Evolutionary conservation across 441 rosid species (phyloP).

Genomic region (Pelargonium australe): DNA sequence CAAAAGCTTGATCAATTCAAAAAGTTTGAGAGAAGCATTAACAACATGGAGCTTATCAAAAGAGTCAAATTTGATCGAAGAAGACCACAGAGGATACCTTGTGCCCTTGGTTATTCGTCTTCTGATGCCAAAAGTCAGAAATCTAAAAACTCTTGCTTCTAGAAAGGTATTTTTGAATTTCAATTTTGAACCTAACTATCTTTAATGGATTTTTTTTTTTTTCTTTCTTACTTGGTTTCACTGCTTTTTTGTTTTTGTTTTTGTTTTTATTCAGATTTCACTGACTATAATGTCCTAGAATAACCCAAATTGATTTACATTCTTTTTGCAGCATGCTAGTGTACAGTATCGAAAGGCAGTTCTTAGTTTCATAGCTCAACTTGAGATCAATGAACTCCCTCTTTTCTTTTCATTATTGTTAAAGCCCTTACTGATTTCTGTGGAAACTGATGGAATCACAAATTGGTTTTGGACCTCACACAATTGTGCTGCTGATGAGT

Average conservation of each 20-base stretch:
- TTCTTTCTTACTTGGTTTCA: not conserved
- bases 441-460: constrained; percentile 36
- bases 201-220: not conserved
- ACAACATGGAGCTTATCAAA: constrained; percentile 81
- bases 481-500: constrained; percentile 33
- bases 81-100: constrained; percentile 55
- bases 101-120: constrained; percentile 61
- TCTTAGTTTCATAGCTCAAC: constrained; percentile 74
- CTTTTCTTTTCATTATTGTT: constrained; percentile 72
- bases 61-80: constrained; percentile 53
- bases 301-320: constrained; percentile 9
- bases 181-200: constrained; percentile 5
- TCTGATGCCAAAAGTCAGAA: constrained; percentile 85
- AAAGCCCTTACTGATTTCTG: constrained; percentile 60
- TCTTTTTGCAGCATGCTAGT: constrained; percentile 60
- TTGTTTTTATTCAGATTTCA: constrained; percentile 3
- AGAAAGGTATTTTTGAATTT: constrained; percentile 53
- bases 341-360: constrained; percentile 73
- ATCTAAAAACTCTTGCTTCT: constrained; percentile 69
- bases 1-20: constrained; percentile 70
- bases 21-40: constrained; percentile 73
- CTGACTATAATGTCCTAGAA: not conserved
- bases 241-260: not conserved
- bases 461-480: constrained; percentile 40
- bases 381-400: constrained; percentile 65